Conservation (phyloP, 129 eudicot species). For the Flaveria trinervia region DNA sequence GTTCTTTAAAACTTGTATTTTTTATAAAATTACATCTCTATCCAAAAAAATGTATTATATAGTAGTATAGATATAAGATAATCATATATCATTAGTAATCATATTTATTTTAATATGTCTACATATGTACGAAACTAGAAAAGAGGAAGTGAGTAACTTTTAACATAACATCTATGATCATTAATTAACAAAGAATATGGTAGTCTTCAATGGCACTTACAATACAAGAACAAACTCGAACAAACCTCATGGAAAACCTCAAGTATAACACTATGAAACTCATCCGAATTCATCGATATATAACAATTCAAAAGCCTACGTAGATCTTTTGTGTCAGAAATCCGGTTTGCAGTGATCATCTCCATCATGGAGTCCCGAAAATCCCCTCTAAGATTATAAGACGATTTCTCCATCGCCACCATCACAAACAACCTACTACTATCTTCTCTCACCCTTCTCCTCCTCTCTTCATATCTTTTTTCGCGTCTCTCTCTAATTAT, state of each 20-base stretch:
- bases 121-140: constrained; percentile 1
- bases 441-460: constrained; percentile 38
- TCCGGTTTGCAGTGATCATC: constrained; percentile 61
- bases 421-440: constrained; percentile 58
- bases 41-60: no score
- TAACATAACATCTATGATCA: constrained; percentile 23
- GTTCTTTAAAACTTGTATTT: no score
- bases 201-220: constrained; percentile 42
- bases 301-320: constrained; percentile 68
- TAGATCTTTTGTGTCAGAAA: constrained; percentile 63
- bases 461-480: constrained; percentile 46
- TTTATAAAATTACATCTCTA: no score
- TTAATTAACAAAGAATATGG: constrained; percentile 24
- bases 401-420: constrained; percentile 83
- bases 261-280: constrained; percentile 63
- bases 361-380: constrained; percentile 76
- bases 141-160: not conserved
- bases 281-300: constrained; percentile 77
- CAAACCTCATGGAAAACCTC: constrained; percentile 94
- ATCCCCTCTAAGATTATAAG: constrained; percentile 76
- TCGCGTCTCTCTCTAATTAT: constrained; percentile 61
- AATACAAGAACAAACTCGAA: constrained; percentile 53
- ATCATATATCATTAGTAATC: no score
- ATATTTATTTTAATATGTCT: not conserved
- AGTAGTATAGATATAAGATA: no score